phyloP scores from a whole-genome alignment of 805 yeast genomes.

The Lipomyces oligophaga region DNA sequence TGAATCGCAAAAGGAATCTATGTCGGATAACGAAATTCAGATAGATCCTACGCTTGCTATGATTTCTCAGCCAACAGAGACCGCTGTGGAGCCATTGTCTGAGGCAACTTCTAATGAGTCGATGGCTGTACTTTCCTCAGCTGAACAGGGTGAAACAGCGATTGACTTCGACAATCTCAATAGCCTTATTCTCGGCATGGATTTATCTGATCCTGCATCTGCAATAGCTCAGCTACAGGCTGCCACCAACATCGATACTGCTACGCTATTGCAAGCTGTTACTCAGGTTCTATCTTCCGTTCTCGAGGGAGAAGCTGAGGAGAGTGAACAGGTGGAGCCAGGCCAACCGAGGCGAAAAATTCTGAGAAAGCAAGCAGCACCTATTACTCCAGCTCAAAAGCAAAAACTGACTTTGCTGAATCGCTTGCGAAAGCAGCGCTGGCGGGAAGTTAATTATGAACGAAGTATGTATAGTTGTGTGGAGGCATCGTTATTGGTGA shows the following conservation, averaged over 20 bases:
- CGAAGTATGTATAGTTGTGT: conserved; percentile 41
- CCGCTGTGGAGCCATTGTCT: not conserved
- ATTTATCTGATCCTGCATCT: conserved; percentile 23
- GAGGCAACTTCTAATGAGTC: not conserved
- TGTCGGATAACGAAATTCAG: not conserved
- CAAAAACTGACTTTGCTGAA: conserved; percentile 64
- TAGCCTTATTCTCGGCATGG: conserved; percentile 24
- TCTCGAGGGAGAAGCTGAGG: conserved; percentile 17
- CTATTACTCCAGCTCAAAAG: conserved; percentile 40
- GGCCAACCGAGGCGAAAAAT: conserved; percentile 2
- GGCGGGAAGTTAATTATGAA: conserved; percentile 77
- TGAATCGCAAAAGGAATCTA: not conserved
- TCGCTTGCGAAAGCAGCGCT: conserved; percentile 71
- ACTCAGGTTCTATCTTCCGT: conserved; percentile 21
- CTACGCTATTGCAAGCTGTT: conserved; percentile 24
- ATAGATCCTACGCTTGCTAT: not conserved
- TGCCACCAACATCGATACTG: conserved; percentile 25
- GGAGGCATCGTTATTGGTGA: not conserved
- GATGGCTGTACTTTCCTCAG: not conserved
- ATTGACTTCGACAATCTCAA: conserved; percentile 14
- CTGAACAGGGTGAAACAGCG: conserved; percentile 4
- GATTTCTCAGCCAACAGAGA: not conserved
- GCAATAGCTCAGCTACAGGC: conserved; percentile 23
- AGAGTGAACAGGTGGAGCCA: not conserved
- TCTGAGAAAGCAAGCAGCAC: conserved; percentile 2